A percentile compares a stretch with the other conserved stretches of the same genome.
Evolutionary conservation across 2,329 filamentous ascomycete genomes (phyloP).

Genomic region (Aspergillus niger): DNA sequence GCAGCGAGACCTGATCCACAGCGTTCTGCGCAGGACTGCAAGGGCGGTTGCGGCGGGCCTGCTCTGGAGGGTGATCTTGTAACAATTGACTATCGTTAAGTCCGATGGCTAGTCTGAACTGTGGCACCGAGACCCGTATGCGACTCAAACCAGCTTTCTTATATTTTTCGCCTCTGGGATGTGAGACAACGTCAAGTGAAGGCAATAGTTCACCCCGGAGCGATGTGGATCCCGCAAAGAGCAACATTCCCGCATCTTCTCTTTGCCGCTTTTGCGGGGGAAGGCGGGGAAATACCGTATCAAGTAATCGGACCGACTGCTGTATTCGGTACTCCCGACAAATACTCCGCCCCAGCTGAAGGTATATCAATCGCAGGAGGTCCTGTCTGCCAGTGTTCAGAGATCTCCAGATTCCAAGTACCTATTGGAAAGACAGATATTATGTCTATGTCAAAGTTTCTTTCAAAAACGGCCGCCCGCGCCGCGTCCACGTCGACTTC

Average conservation of each 20-base stretch:
- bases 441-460: conserved; percentile 33
- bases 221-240: background rate
- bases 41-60: too few species aligned
- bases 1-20: too few species aligned
- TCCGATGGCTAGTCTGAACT: background rate
- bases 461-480: conserved; percentile 31
- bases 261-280: background rate
- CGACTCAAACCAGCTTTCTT: too few species aligned
- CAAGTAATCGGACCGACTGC: conserved; percentile 20
- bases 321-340: conserved; percentile 9
- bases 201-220: background rate
- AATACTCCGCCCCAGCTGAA: background rate
- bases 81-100: background rate
- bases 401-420: background rate
- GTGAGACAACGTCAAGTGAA: background rate
- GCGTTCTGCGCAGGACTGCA: too few species aligned
- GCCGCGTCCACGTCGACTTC: conserved; percentile 36
- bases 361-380: background rate
- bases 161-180: too few species aligned
- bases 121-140: too few species aligned
- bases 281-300: conserved; percentile 12
- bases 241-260: background rate
- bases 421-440: background rate
- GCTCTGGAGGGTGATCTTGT: background rate
- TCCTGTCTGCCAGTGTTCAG: too few species aligned